phyloP scores from a whole-genome alignment of 306 rosid genomes.

The Pyrus betulifolia region DNA sequence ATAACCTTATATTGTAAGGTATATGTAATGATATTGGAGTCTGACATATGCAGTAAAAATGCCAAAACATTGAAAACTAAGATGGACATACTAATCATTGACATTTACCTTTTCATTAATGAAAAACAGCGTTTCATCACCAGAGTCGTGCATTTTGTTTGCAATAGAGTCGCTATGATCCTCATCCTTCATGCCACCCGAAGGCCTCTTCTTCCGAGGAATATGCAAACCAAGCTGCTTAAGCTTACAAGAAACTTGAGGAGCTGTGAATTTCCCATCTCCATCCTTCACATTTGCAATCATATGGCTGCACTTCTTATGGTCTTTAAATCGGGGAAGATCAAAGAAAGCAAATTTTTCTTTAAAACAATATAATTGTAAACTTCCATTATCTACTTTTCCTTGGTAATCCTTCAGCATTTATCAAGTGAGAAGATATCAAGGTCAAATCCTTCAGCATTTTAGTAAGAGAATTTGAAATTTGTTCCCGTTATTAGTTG shows the following conservation, averaged over 20 bases:
- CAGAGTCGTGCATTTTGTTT: constrained; percentile 42
- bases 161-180: constrained; percentile 23
- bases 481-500: background rate
- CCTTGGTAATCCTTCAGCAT: background rate
- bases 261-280: constrained; percentile 56
- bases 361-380: background rate
- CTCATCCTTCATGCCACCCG: constrained; percentile 29
- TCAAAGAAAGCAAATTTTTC: background rate
- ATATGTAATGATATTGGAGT: background rate
- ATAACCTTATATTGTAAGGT: background rate
- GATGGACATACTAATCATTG: background rate
- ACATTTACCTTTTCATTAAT: constrained; percentile 45
- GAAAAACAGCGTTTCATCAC: constrained; percentile 61
- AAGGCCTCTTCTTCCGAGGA: constrained; percentile 43
- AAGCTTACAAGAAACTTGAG: constrained; percentile 73
- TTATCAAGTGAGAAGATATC: constrained; percentile 8
- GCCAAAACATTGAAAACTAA: background rate
- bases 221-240: constrained; percentile 70
- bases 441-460: background rate
- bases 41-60: background rate
- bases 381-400: background rate
- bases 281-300: constrained; percentile 74
- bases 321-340: constrained; percentile 61
- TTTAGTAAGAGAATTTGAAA: background rate
- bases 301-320: constrained; percentile 72